Evolutionary conservation across 1,284 basidiomycete genomes (phyloP).

Genomic region (Crucibulum parvulum): DNA sequence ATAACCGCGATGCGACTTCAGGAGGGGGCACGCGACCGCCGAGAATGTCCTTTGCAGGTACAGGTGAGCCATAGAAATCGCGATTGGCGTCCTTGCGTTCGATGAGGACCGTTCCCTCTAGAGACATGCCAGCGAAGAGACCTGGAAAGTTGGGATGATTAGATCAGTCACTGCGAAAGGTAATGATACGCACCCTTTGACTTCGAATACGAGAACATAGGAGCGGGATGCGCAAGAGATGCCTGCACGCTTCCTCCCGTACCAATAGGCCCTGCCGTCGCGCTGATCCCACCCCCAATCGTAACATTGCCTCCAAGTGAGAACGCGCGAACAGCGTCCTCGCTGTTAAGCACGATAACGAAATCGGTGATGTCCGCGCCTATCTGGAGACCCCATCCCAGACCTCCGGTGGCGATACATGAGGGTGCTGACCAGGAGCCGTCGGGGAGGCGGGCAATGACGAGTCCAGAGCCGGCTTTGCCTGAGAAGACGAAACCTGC

Average conservation of each 20-base stretch:
- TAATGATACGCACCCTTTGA: constrained; percentile 75
- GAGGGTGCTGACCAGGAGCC: constrained; percentile 98
- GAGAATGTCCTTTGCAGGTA: constrained; percentile 91
- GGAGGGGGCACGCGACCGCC: constrained; percentile 94
- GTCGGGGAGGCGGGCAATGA: constrained; percentile 93
- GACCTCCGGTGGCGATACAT: constrained; percentile 96
- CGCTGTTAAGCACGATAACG: constrained; percentile 94
- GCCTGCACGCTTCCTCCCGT: constrained; percentile 93
- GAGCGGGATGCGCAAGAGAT: constrained; percentile 89
- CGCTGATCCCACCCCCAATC: constrained; percentile 88
- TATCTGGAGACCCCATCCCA: constrained; percentile 96
- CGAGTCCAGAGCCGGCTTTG: constrained; percentile 93
- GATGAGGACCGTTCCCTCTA: constrained; percentile 95
- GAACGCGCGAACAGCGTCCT: constrained; percentile 96
- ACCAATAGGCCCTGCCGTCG: constrained; percentile 91
- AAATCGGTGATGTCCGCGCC: constrained; percentile 91
- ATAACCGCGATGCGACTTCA: constrained; percentile 92
- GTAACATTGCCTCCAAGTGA: constrained; percentile 96
- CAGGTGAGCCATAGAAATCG: constrained; percentile 93
- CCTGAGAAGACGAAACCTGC: constrained; percentile 97
- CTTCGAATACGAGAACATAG: constrained; percentile 98
- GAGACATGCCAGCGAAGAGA: constrained; percentile 92
- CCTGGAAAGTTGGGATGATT: constrained; percentile 52
- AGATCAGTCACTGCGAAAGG: not conserved
- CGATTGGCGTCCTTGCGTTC: constrained; percentile 95